phyloP scores from a whole-genome alignment of 306 rosid genomes.

The Delonix regia region DNA sequence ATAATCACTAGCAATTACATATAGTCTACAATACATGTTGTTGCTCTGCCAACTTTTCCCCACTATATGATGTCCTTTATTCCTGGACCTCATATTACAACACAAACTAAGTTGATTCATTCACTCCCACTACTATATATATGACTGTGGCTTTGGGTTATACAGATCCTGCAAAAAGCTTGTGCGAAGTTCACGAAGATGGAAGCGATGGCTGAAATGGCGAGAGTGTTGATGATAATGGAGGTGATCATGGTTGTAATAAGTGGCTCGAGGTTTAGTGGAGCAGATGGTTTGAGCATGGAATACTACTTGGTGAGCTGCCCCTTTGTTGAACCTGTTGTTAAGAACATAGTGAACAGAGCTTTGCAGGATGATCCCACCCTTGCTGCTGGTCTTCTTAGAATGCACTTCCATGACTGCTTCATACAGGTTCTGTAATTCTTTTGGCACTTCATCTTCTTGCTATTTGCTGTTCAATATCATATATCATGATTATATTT shows the following conservation, averaged over 20 bases:
- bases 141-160: neutral
- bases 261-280: constrained; percentile 40
- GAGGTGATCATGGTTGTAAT: constrained; percentile 14
- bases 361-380: constrained; percentile 70
- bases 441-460: neutral
- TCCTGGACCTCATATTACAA: constrained; percentile 18
- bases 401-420: constrained; percentile 86
- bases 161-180: constrained; percentile 17
- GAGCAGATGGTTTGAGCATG: constrained; percentile 54
- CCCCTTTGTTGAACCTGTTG: constrained; percentile 56
- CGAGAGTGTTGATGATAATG: constrained; percentile 33
- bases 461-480: no score
- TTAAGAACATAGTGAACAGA: constrained; percentile 48
- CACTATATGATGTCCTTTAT: constrained; percentile 28
- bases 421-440: constrained; percentile 60
- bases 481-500: no score
- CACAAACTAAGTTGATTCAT: neutral
- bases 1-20: constrained; percentile 23
- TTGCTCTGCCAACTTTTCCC: constrained; percentile 40
- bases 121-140: constrained; percentile 11
- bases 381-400: constrained; percentile 63
- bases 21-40: no score
- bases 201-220: constrained; percentile 30
- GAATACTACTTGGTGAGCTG: constrained; percentile 59
- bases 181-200: constrained; percentile 31